phyloP scores from a whole-genome alignment of 1,284 basidiomycete species.

The Golubevia sp. region DNA sequence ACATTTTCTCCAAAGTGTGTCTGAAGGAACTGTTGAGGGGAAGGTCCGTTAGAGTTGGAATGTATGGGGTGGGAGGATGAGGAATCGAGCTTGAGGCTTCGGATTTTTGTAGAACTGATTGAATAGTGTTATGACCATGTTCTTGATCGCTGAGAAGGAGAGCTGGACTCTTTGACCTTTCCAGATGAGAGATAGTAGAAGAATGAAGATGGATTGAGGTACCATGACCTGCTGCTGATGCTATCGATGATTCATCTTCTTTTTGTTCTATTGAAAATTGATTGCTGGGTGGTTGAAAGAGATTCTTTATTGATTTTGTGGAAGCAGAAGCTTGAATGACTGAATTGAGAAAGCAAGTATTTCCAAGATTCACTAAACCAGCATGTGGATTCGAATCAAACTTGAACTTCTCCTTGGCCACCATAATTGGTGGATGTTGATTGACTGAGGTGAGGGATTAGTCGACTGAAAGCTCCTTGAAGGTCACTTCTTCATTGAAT shows the following conservation, averaged over 20 bases:
- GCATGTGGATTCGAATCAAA: slow-evolving; percentile 44
- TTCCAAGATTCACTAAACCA: slow-evolving; percentile 81
- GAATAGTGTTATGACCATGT: slow-evolving; percentile 21
- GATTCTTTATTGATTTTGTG: slow-evolving; percentile 69
- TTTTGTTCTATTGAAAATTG: too few relatives aligned
- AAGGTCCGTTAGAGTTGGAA: slow-evolving; percentile 13
- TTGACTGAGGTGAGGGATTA: too few relatives aligned
- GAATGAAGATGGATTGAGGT: slow-evolving; percentile 62
- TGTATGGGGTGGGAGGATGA: slow-evolving; percentile 12
- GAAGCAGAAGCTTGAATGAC: slow-evolving; percentile 75
- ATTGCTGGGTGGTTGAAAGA: slow-evolving; percentile 69
- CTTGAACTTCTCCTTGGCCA: too few relatives aligned
- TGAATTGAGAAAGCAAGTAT: slow-evolving; percentile 92
- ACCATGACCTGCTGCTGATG: slow-evolving; percentile 63
- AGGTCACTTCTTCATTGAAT: too few relatives aligned
- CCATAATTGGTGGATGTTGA: too few relatives aligned
- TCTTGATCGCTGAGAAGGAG: slow-evolving; percentile 30
- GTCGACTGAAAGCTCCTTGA: too few relatives aligned
- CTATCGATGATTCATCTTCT: too few relatives aligned
- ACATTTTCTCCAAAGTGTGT: slow-evolving; percentile 40
- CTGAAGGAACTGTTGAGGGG: slow-evolving; percentile 43
- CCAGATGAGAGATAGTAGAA: slow-evolving; percentile 12
- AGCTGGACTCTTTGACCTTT: slow-evolving; percentile 30
- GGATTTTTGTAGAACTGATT: slow-evolving; percentile 17
- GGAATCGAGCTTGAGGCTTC: too few relatives aligned